These are phyloP conservation scores for Fusarium burgessii DNA, from an alignment of 2,329 filamentous ascomycete genomes.

Conservation along the genomic window DNA sequence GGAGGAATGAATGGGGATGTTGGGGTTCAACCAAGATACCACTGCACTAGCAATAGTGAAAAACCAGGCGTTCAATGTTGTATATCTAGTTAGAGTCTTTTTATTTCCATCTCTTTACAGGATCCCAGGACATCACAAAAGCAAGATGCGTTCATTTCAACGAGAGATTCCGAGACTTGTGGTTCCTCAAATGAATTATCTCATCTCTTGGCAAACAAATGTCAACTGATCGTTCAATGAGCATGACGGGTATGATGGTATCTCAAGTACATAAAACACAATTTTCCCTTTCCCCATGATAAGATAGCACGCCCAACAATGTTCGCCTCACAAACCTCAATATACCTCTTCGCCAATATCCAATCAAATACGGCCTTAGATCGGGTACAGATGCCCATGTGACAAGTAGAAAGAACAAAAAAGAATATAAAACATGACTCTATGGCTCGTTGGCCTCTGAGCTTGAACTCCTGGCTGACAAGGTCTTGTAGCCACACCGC, in stretches of 20 bases:
- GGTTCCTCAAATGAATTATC: constrained; percentile 2
- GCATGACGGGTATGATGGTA: constrained; percentile 40
- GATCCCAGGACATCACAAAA: constrained; percentile 8
- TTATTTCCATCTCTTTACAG: not conserved
- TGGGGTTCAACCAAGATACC: constrained; percentile 36
- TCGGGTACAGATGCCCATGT: not conserved
- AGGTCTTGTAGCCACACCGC: not conserved
- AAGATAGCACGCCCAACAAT: constrained; percentile 19
- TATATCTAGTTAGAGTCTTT: constrained; percentile 26
- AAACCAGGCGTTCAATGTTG: constrained; percentile 41
- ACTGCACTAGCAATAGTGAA: constrained; percentile 34
- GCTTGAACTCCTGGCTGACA: not conserved
- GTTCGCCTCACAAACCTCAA: constrained; percentile 26
- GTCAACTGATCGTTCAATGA: constrained; percentile 24
- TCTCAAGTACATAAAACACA: constrained; percentile 40
- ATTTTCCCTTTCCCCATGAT: constrained; percentile 19
- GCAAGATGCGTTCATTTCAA: constrained; percentile 14
- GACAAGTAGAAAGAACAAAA: not conserved
- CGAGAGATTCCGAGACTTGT: not conserved
- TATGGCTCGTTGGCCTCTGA: not conserved
- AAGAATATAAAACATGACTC: not conserved
- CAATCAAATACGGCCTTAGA: constrained; percentile 3
- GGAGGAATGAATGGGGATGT: constrained; percentile 31
- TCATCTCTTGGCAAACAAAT: constrained; percentile 23
- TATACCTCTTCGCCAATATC: constrained; percentile 23